Evolutionary conservation across 2,329 filamentous ascomycete genomes (phyloP).

Genomic region (Tolypocladium sp.): DNA sequence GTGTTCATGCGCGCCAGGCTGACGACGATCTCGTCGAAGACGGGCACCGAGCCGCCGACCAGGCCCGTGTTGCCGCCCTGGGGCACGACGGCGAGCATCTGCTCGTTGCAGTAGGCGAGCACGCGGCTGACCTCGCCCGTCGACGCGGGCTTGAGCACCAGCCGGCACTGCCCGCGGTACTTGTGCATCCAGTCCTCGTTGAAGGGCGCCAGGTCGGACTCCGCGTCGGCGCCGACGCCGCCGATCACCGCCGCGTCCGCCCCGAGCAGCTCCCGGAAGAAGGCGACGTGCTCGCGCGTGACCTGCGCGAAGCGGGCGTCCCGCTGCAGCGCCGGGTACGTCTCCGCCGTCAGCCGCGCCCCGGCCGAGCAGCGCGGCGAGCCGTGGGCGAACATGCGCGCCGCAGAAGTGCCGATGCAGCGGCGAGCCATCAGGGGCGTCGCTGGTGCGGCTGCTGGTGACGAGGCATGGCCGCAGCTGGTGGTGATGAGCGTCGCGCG

Average conservation of each 20-base stretch:
- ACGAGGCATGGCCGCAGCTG: not conserved
- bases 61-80: slow-evolving; percentile 96
- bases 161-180: slow-evolving; percentile 79
- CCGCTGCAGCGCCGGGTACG: slow-evolving; percentile 75
- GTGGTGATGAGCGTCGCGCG: not conserved
- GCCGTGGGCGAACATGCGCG: slow-evolving; percentile 15
- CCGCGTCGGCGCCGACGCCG: slow-evolving; percentile 59
- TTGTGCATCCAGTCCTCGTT: slow-evolving; percentile 99
- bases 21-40: slow-evolving; percentile 97
- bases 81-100: slow-evolving; percentile 85
- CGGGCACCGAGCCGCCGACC: slow-evolving; percentile 89
- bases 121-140: slow-evolving; percentile 87
- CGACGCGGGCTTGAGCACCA: slow-evolving; percentile 78
- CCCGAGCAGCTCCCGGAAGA: slow-evolving; percentile 76
- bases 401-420: slow-evolving; percentile 19
- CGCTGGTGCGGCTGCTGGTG: not conserved
- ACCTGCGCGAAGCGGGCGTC: slow-evolving; percentile 67
- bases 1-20: slow-evolving; percentile 84
- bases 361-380: slow-evolving; percentile 6
- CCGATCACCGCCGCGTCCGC: slow-evolving; percentile 74
- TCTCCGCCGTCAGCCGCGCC: slow-evolving; percentile 71
- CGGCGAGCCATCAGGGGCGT: not conserved
- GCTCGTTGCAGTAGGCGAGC: slow-evolving; percentile 89
- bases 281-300: slow-evolving; percentile 68
- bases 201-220: slow-evolving; percentile 81